A percentile compares a stretch with the other conserved stretches of the same genome.
Evolutionary conservation across 768 basidiomycete species (phyloP).

Genomic region (Termitomyces eurrhizus): DNA sequence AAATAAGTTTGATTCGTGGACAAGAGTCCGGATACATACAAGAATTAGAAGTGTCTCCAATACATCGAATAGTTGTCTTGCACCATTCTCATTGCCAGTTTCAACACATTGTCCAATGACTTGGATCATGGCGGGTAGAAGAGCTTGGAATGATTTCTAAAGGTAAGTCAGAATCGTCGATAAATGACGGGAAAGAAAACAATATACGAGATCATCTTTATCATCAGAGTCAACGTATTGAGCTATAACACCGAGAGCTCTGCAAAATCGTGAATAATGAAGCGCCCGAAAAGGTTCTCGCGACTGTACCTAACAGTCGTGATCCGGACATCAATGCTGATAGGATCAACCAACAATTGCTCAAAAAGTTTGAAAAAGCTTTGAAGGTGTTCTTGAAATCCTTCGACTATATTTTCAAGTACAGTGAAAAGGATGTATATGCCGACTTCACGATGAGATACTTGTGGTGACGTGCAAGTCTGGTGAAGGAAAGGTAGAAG

Average conservation of each 20-base stretch:
- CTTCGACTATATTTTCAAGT: constrained; percentile 87
- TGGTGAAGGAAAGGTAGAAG: constrained; percentile 86
- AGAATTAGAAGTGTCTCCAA: constrained; percentile 94
- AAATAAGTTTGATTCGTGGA: constrained; percentile 7
- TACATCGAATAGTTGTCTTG: constrained; percentile 91
- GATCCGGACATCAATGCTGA: constrained; percentile 86
- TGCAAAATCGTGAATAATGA: constrained; percentile 20
- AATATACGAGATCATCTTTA: constrained; percentile 76
- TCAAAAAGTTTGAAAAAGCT: constrained; percentile 80
- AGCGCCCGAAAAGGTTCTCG: not conserved
- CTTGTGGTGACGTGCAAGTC: constrained; percentile 64
- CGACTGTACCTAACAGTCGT: constrained; percentile 72
- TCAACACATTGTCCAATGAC: constrained; percentile 86
- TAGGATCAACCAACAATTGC: constrained; percentile 69
- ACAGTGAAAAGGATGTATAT: constrained; percentile 88
- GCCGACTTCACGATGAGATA: constrained; percentile 86
- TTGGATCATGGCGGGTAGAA: constrained; percentile 84
- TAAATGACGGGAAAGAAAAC: not conserved
- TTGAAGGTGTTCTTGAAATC: constrained; percentile 73
- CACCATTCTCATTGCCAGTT: constrained; percentile 71
- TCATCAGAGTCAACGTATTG: constrained; percentile 90
- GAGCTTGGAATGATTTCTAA: constrained; percentile 81
- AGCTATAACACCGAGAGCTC: constrained; percentile 88
- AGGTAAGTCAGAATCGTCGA: constrained; percentile 2
- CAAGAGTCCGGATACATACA: constrained; percentile 34